phyloP scores from a whole-genome alignment of 805 yeast species.

The Kuraishia molischiana region DNA sequence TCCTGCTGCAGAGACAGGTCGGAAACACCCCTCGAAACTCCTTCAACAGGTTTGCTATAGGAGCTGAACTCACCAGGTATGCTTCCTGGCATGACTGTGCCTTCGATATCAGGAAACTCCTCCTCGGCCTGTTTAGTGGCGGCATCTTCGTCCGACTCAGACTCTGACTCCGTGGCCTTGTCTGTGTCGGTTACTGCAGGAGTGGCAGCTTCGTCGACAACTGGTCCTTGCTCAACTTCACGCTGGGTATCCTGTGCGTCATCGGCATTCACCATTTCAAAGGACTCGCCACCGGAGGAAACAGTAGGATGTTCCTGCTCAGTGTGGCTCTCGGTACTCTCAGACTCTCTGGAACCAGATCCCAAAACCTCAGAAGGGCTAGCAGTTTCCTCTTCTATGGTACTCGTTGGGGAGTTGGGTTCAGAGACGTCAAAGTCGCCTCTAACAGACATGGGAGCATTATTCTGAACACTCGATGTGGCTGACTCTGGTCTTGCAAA shows the following conservation, averaged over 20 bases:
- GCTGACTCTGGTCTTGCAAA: slow-evolving; percentile 64
- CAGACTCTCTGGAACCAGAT: neutral
- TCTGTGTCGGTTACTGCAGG: neutral
- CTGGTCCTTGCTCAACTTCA: too few relatives aligned
- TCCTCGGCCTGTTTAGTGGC: neutral
- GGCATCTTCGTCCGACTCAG: neutral
- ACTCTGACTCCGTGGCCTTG: neutral
- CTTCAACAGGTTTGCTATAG: slow-evolving; percentile 10
- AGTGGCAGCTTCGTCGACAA: neutral
- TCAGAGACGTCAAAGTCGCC: slow-evolving; percentile 50
- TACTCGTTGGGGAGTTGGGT: slow-evolving; percentile 26
- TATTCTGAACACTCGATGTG: slow-evolving; percentile 86
- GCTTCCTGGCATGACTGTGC: slow-evolving; percentile 8
- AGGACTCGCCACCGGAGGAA: slow-evolving; percentile 30
- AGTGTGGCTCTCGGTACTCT: neutral
- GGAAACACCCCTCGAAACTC: neutral
- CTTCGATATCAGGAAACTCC: neutral
- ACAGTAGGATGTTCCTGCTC: neutral
- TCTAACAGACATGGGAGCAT: slow-evolving; percentile 84
- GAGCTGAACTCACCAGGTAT: slow-evolving; percentile 9
- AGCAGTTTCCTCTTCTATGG: slow-evolving; percentile 20
- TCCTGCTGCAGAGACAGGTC: neutral
- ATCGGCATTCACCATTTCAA: slow-evolving; percentile 43
- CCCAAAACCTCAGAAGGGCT: slow-evolving; percentile 14
- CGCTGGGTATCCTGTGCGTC: slow-evolving; percentile 16